Percentiles rank a stretch among this genome's conserved stretches.
These are phyloP conservation scores for Monosporozyma aerobia DNA, from an alignment of 805 yeast species.

Conservation along the genomic window DNA sequence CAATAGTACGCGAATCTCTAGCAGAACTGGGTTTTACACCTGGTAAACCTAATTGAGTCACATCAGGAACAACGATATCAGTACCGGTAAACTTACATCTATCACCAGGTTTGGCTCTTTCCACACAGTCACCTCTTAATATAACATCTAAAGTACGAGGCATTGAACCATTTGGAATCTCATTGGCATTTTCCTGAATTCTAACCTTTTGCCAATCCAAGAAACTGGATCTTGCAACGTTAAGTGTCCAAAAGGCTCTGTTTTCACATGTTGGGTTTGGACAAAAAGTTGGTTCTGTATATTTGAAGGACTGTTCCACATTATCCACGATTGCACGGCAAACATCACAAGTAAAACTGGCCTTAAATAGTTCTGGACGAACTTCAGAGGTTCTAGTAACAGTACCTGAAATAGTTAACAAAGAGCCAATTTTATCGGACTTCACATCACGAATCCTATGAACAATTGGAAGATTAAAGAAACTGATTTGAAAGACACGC, in stretches of 20 bases:
- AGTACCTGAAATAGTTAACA: slow-evolving; percentile 83
- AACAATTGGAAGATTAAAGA: slow-evolving; percentile 74
- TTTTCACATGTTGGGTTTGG: slow-evolving; percentile 82
- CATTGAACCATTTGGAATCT: slow-evolving; percentile 97
- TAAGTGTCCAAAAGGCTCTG: slow-evolving; percentile 76
- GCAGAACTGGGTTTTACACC: slow-evolving; percentile 84
- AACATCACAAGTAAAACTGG: slow-evolving; percentile 79
- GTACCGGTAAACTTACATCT: slow-evolving; percentile 90
- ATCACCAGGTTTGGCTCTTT: slow-evolving; percentile 95
- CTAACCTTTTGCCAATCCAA: slow-evolving; percentile 95
- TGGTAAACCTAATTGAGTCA: slow-evolving; percentile 86
- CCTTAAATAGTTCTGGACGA: slow-evolving; percentile 84
- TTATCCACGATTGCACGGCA: slow-evolving; percentile 81
- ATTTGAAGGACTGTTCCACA: slow-evolving; percentile 86
- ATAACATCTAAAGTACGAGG: slow-evolving; percentile 93
- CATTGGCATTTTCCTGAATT: slow-evolving; percentile 91
- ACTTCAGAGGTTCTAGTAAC: slow-evolving; percentile 95
- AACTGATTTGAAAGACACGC: slow-evolving; percentile 79
- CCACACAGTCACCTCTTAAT: slow-evolving; percentile 88
- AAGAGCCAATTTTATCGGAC: slow-evolving; percentile 79
- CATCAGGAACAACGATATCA: slow-evolving; percentile 90
- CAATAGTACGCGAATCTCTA: slow-evolving; percentile 47
- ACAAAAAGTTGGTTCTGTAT: slow-evolving; percentile 91
- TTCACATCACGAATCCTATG: slow-evolving; percentile 83
- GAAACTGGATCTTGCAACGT: slow-evolving; percentile 75